These are phyloP conservation scores for Drechmeria coniospora DNA, from an alignment of 2,329 filamentous ascomycete genomes.

Conservation along the genomic window DNA sequence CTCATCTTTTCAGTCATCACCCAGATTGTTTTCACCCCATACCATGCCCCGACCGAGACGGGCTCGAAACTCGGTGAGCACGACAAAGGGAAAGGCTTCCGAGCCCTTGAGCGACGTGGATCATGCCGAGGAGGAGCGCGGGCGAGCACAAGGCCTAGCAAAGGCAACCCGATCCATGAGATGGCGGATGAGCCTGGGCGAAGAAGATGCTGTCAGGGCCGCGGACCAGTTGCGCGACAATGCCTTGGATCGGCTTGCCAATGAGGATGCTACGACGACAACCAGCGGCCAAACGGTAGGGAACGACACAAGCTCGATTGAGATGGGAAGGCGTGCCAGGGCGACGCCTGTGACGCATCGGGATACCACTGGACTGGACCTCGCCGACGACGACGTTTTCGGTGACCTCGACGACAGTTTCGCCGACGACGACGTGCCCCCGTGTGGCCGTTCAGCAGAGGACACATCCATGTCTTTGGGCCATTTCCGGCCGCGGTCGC, in stretches of 20 bases:
- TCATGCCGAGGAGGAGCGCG: slow-evolving; percentile 11
- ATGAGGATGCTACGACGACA: slow-evolving; percentile 17
- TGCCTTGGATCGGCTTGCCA: slow-evolving; percentile 19
- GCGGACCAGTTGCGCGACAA: slow-evolving; percentile 18
- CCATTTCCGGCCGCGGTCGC: slow-evolving; percentile 28
- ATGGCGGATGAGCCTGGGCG: slow-evolving; percentile 7
- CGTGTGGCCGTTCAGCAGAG: slow-evolving; percentile 23
- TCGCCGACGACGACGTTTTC: slow-evolving; percentile 32
- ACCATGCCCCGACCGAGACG: slow-evolving; percentile 7
- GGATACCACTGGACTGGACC: slow-evolving; percentile 32
- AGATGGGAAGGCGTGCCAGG: slow-evolving; percentile 20
- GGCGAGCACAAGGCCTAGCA: slow-evolving; percentile 9
- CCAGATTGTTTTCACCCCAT: not conserved
- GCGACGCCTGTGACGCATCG: slow-evolving; percentile 19
- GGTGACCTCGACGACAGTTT: slow-evolving; percentile 28
- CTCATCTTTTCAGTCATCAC: not conserved
- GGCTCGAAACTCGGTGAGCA: slow-evolving; percentile 4
- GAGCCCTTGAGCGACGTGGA: slow-evolving; percentile 1
- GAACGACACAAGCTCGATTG: slow-evolving; percentile 18
- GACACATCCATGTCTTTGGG: slow-evolving; percentile 31
- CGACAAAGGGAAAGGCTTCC: not conserved
- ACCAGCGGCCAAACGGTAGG: slow-evolving; percentile 9
- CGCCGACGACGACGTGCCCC: slow-evolving; percentile 20
- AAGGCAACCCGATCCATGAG: slow-evolving; percentile 5
- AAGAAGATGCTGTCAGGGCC: slow-evolving; percentile 12